phyloP scores from a whole-genome alignment of 75 land plant genomes.

The Gnetum montanum region DNA sequence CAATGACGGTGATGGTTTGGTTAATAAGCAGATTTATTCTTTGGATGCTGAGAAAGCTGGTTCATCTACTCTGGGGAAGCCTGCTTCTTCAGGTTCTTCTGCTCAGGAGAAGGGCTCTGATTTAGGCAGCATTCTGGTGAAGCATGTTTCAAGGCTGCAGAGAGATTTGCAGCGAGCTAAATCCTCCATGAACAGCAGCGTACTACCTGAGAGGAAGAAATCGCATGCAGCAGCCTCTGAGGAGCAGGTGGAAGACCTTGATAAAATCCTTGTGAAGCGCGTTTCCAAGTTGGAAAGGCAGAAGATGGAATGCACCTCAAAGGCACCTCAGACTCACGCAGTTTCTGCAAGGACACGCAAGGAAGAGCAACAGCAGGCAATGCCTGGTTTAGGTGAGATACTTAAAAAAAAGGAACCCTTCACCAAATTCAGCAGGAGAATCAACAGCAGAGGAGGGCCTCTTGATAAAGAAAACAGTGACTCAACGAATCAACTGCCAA shows the following conservation, averaged over 20 bases:
- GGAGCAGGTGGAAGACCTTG: slow-evolving; percentile 26
- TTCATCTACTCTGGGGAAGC: too few species aligned
- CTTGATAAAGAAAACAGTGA: slow-evolving; percentile 6
- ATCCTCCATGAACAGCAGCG: background rate
- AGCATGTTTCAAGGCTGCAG: slow-evolving; percentile 17
- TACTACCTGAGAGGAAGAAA: slow-evolving; percentile 2
- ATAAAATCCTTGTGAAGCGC: slow-evolving; percentile 49
- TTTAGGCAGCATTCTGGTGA: slow-evolving; percentile 24
- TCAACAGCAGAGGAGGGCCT: background rate
- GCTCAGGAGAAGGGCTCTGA: background rate
- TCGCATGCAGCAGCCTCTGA: slow-evolving; percentile 5
- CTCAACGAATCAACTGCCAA: slow-evolving; percentile 1
- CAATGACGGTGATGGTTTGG: slow-evolving; percentile 9
- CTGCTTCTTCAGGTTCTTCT: background rate
- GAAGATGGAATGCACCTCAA: slow-evolving; percentile 21
- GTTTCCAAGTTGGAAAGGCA: slow-evolving; percentile 38
- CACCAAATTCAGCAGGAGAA: background rate
- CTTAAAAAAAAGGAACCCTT: background rate
- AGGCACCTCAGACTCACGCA: background rate
- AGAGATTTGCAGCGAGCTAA: slow-evolving; percentile 11
- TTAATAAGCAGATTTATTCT: slow-evolving; percentile 22
- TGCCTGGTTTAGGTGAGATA: slow-evolving; percentile 1
- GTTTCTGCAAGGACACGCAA: slow-evolving; percentile 1
- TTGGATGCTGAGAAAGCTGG: slow-evolving; percentile 18
- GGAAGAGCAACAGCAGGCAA: background rate